Evolutionary conservation across 106 monocot genomes (phyloP).

Genomic region (Hemerocallis citrina): DNA sequence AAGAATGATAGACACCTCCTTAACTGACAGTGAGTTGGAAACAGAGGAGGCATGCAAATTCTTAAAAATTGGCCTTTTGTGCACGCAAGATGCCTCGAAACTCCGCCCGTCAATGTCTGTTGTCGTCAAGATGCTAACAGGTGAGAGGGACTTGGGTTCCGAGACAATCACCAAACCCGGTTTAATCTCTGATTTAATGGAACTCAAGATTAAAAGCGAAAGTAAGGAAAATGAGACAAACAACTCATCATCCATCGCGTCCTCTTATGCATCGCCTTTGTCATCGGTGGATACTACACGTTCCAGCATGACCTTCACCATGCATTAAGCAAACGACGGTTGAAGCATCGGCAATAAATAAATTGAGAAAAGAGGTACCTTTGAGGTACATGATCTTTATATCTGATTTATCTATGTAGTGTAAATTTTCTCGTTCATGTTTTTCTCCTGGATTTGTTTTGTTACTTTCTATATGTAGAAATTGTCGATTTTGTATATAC

Average conservation of each 20-base stretch:
- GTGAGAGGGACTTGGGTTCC: slow-evolving; percentile 10
- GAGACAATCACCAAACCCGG: slow-evolving; percentile 44
- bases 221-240: slow-evolving; percentile 1
- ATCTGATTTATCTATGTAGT: not conserved
- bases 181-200: slow-evolving; percentile 59
- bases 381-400: not conserved
- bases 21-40: slow-evolving; percentile 43
- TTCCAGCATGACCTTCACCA: slow-evolving; percentile 31
- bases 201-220: slow-evolving; percentile 33
- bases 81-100: slow-evolving; percentile 53
- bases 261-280: slow-evolving; percentile 4
- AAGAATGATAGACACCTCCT: slow-evolving; percentile 34
- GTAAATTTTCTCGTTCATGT: not conserved
- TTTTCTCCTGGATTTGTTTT: not conserved
- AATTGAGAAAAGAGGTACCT: not conserved
- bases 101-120: slow-evolving; percentile 49
- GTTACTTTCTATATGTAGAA: not conserved
- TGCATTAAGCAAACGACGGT: slow-evolving; percentile 25
- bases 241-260: slow-evolving; percentile 7
- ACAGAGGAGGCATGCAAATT: slow-evolving; percentile 42
- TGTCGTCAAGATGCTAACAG: slow-evolving; percentile 46
- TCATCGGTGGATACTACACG: slow-evolving; percentile 14
- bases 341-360: slow-evolving; percentile 1
- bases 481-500: not conserved
- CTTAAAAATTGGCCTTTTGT: slow-evolving; percentile 55